Base-by-base conservation (phyloP, 2,329 filamentous ascomycete genomes). In the Alternaria sp. region DNA sequence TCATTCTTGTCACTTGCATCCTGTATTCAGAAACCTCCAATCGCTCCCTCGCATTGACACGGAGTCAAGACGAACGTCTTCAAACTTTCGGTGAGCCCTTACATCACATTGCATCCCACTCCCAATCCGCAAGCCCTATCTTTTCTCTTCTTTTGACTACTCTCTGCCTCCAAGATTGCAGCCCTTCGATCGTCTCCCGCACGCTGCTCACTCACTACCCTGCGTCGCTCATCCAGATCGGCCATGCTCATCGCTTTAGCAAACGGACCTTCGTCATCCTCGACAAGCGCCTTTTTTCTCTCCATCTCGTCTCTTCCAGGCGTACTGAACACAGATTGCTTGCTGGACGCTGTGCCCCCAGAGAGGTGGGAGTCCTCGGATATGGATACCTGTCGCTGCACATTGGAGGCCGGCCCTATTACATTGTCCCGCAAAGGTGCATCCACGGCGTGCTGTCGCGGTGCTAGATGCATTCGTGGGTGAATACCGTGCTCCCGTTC, bases 261-360 rank as follows among this genome's bases (percentile, higher is more conserved):
- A 58, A 74, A 73, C 14, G 69, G 69, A 0, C 71, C 70, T 8
- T 73, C 66, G n/a, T 72, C 70, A 11, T 32, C 51, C 30, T 66
- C 68, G 4, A 74, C 57, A 12, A 70, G 26, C 18, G 61, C 56
- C 42, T 68, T 72, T 51, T 74, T 74, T n/a, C 73, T 57, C 56
- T 75, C 73, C 41, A 74, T 38, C 51, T 75, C 73, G n/a, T 75
- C 73, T n/a, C 73, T 51, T 2, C 73, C 73, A 0, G 68, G 71
- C n/a, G 70, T 75, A 4, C 62, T 64, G 54, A 75, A 74, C 14
- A 72, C 59, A 11, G 54, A 62, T 22, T 57, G 58, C 14, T 57
- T 59, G 12, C 56, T 60, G 2, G 34, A 32, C 11, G 57, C 53
- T 4, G 65, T 66, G 12, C 51, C 46, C 2, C 30, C 49, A 2